Conservation (phyloP, 371 early-diverging fungal genomes). For the Mucor velutinosus region DNA sequence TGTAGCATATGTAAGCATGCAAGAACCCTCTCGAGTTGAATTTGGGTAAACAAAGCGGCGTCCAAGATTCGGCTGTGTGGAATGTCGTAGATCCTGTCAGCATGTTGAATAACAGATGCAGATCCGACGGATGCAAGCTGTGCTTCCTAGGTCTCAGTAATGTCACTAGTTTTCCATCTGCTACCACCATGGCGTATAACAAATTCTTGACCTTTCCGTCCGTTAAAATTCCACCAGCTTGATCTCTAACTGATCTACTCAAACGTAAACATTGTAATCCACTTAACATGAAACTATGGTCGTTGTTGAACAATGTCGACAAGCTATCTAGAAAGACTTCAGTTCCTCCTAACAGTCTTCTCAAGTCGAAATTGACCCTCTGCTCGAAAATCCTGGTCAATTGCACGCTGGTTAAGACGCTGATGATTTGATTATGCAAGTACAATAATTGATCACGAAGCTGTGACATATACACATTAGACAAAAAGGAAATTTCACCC, state of each 20-base stretch:
- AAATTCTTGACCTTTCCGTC: constrained; percentile 41
- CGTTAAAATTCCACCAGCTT: constrained; percentile 61
- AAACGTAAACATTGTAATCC: constrained; percentile 80
- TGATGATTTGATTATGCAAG: constrained; percentile 85
- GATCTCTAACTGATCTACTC: constrained; percentile 65
- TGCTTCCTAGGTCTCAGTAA: constrained; percentile 77
- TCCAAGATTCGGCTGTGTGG: constrained; percentile 85
- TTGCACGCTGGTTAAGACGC: constrained; percentile 82
- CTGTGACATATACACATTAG: constrained; percentile 35
- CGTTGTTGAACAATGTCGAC: constrained; percentile 67
- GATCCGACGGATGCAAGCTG: constrained; percentile 83
- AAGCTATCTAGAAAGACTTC: constrained; percentile 87
- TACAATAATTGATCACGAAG: constrained; percentile 81
- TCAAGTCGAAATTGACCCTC: constrained; percentile 87
- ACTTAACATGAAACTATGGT: constrained; percentile 77
- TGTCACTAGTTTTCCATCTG: constrained; percentile 76
- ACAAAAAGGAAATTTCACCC: background rate
- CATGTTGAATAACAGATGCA: constrained; percentile 85
- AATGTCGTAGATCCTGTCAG: constrained; percentile 75
- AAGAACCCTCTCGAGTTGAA: constrained; percentile 89
- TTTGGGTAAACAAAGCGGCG: constrained; percentile 93
- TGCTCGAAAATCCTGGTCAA: constrained; percentile 86
- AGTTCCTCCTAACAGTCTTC: constrained; percentile 80
- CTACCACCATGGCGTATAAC: constrained; percentile 80
- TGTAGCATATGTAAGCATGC: constrained; percentile 85